These are phyloP conservation scores for Ambrosiella xylebori DNA, from an alignment of 2,329 filamentous ascomycete genomes.

Conservation along the genomic window DNA sequence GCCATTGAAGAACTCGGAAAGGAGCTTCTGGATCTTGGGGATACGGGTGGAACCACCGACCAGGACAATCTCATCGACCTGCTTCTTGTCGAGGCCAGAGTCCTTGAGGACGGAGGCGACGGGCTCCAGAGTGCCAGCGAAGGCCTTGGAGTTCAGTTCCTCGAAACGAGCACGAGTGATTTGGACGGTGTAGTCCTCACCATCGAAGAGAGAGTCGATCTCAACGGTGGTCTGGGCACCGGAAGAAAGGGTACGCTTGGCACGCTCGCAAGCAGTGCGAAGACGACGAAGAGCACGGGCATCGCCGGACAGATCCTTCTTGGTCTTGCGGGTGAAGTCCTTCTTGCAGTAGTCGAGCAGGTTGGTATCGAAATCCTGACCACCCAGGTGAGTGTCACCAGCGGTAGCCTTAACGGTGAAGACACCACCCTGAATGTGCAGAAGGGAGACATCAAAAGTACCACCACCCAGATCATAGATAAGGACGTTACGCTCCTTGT, in stretches of 20 bases:
- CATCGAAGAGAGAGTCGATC: conserved; percentile 96
- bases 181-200: conserved; percentile 91
- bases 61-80: conserved; percentile 95
- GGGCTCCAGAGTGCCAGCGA: conserved; percentile 82
- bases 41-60: conserved; percentile 99
- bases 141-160: conserved; percentile 92
- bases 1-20: conserved; percentile 96
- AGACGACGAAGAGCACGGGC: conserved; percentile 88
- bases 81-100: conserved; percentile 68
- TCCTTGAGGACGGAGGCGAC: conserved; percentile 97
- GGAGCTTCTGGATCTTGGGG: conserved; percentile 94
- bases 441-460: conserved; percentile 98
- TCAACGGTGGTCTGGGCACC: conserved; percentile 95
- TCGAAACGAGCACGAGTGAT: conserved; percentile 99
- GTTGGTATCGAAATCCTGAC: conserved; percentile 92
- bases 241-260: conserved; percentile 96
- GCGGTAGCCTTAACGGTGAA: conserved; percentile 98
- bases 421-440: conserved; percentile 97
- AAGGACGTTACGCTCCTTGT: conserved; percentile 96
- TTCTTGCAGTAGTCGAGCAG: conserved; percentile 94
- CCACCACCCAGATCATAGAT: conserved; percentile 99
- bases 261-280: conserved; percentile 95
- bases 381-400: conserved; percentile 92
- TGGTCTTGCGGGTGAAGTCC: conserved; percentile 73
- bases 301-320: conserved; percentile 64